Base-by-base conservation (phyloP, 352 stramenopile genomes). In the Pythium vanterpoolii region DNA sequence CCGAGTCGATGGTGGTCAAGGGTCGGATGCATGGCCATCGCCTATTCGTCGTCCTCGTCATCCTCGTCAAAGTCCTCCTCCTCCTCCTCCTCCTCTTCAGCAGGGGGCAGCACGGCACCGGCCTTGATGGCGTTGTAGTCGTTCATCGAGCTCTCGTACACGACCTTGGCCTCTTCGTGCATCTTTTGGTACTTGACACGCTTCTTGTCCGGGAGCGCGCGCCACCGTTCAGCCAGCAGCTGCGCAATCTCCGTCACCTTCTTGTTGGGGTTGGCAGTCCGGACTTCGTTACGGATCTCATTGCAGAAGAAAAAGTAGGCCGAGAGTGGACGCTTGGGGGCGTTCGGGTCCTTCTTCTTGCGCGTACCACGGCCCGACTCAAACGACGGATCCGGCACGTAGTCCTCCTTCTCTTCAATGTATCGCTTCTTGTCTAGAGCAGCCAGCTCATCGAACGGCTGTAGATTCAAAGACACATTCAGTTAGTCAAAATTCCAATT, bases 221-320 rank as follows among this genome's bases (percentile, higher is more conserved):
- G 86, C 93, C 86, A 96, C 71, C 76, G 79, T 66, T 89, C 83
- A 9, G 83, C 83, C 21, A 95, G 70, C 44, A 93, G 68, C 56
- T 75, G 82, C 5, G 83, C 89, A 64, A 98, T 88, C 66, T 98
- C 94, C 61, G 88, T 96, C 64, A 98, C 97, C 55, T 91, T 96
- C 78, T 97, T 97, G 75, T 86, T 89, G 28, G 94, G 94, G 78
- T 98, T 97, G 66, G 97, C 89, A 13, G 90, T 75, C 43, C 93
- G 92, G 66, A 97, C 93, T 30, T 81, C 67, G 44, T 90, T 77
- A 62, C 92, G 85, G 67, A 97, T 96, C 43, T 96, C 90, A 65
- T 97, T 97, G 64, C 93, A 96, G 68, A 98, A 98, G 65, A 98
- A 93, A 34, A 98, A 90, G 72, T 98, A 98, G 1, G 95, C 89